phyloP scores from a whole-genome alignment of 176 grass and related monocot genomes.

The Aegilops longissima region DNA sequence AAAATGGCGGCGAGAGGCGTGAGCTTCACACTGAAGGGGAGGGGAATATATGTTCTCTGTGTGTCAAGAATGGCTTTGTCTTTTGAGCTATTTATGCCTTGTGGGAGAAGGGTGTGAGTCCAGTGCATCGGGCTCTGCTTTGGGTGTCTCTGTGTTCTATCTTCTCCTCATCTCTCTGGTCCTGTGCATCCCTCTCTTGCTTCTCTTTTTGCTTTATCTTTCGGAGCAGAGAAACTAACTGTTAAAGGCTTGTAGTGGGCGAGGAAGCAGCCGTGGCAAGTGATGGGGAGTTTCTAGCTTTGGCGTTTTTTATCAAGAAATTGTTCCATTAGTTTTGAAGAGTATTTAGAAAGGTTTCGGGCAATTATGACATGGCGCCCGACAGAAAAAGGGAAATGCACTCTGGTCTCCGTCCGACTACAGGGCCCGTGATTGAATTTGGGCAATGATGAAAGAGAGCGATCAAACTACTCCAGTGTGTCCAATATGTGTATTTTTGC shows the following conservation, averaged over 20 bases:
- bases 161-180: background rate
- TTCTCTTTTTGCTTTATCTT: slow-evolving; percentile 44
- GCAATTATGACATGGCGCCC: slow-evolving; percentile 24
- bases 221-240: slow-evolving; percentile 46
- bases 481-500: background rate
- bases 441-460: slow-evolving; percentile 36
- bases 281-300: slow-evolving; percentile 35
- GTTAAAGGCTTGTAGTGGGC: slow-evolving; percentile 41
- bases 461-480: slow-evolving; percentile 9
- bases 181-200: background rate
- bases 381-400: slow-evolving; percentile 42
- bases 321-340: background rate
- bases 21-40: slow-evolving; percentile 60
- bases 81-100: slow-evolving; percentile 73
- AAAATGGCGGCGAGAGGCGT: slow-evolving; percentile 35
- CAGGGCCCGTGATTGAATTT: slow-evolving; percentile 35
- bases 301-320: slow-evolving; percentile 12
- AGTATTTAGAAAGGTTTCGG: background rate
- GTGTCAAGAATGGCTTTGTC: slow-evolving; percentile 36
- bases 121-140: slow-evolving; percentile 17
- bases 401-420: slow-evolving; percentile 31
- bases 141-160: slow-evolving; percentile 10
- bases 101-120: slow-evolving; percentile 48
- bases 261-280: slow-evolving; percentile 42
- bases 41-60: slow-evolving; percentile 64